Evolutionary conservation across 306 rosid species (phyloP).

Genomic region (Hylodesmum podocarpum): DNA sequence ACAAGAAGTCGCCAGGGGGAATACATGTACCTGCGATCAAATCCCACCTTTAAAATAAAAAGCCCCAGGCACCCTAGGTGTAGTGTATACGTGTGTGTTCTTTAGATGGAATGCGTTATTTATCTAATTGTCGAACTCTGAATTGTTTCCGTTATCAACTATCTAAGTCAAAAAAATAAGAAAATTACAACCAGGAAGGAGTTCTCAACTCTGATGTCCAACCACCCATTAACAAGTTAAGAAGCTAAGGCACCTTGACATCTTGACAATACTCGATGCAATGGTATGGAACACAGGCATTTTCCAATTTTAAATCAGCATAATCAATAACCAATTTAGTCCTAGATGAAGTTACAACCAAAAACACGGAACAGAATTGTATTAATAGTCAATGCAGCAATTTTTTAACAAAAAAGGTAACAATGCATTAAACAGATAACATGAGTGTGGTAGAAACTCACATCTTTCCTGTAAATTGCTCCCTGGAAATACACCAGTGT

Average conservation of each 20-base stretch:
- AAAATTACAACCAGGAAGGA: not conserved
- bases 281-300: not conserved
- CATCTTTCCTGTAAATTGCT: slow-evolving; percentile 95
- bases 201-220: not conserved
- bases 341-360: not conserved
- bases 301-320: not conserved
- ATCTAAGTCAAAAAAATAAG: not conserved
- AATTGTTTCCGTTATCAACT: not conserved
- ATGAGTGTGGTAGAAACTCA: slow-evolving; percentile 48
- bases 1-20: not conserved
- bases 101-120: not conserved
- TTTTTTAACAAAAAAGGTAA: not conserved
- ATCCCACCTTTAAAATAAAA: not conserved
- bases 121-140: not conserved
- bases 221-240: not conserved
- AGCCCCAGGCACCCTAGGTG: not conserved
- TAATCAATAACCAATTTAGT: slow-evolving; percentile 8
- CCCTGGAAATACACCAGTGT: slow-evolving; percentile 82
- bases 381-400: not conserved
- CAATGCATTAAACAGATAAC: slow-evolving; percentile 23
- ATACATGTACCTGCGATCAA: not conserved
- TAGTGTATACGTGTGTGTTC: slow-evolving; percentile 6
- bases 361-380: not conserved
- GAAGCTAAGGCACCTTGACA: slow-evolving; percentile 7
- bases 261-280: not conserved